A percentile compares a stretch with the other conserved stretches of the same genome.
Evolutionary conservation across 768 basidiomycete species (phyloP).

Genomic region (Agaricus sinodeliciosus): DNA sequence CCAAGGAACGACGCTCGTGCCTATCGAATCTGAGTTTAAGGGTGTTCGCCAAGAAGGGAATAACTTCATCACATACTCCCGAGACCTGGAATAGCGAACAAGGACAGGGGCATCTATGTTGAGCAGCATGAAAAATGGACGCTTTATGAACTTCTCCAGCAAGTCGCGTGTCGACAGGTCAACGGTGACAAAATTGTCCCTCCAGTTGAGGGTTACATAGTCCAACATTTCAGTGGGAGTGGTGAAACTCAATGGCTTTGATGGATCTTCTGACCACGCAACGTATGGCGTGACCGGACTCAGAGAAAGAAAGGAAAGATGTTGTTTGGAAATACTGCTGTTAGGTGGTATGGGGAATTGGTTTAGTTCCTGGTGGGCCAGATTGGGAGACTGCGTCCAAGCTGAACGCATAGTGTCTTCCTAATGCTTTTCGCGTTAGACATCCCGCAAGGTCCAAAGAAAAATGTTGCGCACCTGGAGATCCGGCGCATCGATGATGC

Average conservation of each 20-base stretch:
- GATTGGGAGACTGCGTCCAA: constrained; percentile 8
- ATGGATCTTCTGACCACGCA: constrained; percentile 14
- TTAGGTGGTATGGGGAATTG: constrained; percentile 2
- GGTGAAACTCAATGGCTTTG: constrained; percentile 30
- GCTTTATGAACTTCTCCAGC: constrained; percentile 65
- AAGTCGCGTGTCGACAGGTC: constrained; percentile 51
- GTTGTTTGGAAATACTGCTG: constrained; percentile 16
- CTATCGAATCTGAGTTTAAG: constrained; percentile 10
- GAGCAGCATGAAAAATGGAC: constrained; percentile 89
- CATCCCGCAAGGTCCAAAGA: not conserved
- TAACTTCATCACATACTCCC: constrained; percentile 29
- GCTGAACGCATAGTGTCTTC: not conserved
- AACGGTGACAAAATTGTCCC: constrained; percentile 70
- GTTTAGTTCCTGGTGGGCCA: constrained; percentile 9
- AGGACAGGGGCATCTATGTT: constrained; percentile 77
- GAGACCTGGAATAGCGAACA: constrained; percentile 57
- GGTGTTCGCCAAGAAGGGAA: not conserved
- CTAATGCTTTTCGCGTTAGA: constrained; percentile 8
- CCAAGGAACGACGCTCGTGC: constrained; percentile 36
- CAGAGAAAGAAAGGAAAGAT: constrained; percentile 34
- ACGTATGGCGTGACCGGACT: constrained; percentile 26
- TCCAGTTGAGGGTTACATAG: constrained; percentile 80
- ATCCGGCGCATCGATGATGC: not conserved
- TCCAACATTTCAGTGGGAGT: constrained; percentile 53
- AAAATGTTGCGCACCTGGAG: constrained; percentile 4